These are phyloP conservation scores for Mycena haematopus DNA, from an alignment of 768 basidiomycete genomes.

Conservation along the genomic window DNA sequence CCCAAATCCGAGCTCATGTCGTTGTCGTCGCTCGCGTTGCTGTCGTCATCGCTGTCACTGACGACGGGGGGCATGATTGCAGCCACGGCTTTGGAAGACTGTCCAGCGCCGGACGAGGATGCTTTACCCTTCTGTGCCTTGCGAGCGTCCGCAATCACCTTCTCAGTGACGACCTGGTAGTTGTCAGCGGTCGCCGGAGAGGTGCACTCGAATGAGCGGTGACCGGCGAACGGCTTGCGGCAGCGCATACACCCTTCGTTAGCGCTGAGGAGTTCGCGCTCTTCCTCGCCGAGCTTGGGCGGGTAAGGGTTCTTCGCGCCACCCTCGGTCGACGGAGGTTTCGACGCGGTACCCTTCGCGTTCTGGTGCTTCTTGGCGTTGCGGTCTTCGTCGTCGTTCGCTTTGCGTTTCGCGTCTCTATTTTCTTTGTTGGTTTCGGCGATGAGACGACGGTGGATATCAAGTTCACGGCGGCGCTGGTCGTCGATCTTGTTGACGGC, in stretches of 20 bases:
- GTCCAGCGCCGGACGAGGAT: background rate
- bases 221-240: background rate
- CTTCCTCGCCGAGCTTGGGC: background rate
- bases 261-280: background rate
- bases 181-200: background rate
- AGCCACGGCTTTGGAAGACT: background rate
- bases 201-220: background rate
- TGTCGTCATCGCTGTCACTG: background rate
- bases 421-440: too few relatives aligned
- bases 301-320: background rate
- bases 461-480: too few relatives aligned
- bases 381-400: background rate
- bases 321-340: background rate
- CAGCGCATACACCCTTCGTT: conserved; percentile 2
- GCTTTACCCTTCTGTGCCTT: background rate
- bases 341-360: background rate
- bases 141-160: background rate
- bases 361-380: background rate
- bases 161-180: background rate
- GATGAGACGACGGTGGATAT: too few relatives aligned
- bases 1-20: background rate
- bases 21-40: background rate
- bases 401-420: too few relatives aligned
- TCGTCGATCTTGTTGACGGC: too few relatives aligned
- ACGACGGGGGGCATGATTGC: background rate